Evolutionary conservation across 2,329 filamentous ascomycete genomes (phyloP), one percentile per base, ranked within the genome.

Genomic region (Ciborinia camelliae): DNA sequence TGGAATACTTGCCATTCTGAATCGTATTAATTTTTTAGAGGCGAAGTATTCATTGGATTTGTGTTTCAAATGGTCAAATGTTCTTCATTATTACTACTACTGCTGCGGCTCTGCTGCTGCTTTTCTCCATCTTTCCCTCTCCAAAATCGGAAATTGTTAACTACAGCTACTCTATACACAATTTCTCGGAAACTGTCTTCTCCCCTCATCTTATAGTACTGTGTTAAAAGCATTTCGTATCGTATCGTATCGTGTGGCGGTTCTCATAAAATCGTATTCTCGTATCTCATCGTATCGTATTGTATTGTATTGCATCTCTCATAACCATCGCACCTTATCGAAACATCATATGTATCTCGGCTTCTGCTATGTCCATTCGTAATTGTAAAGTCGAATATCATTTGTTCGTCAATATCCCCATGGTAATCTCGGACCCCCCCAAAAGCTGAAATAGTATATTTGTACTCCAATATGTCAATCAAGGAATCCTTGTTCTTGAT

Each of bases 241-340:
- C 14, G 23, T 51, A 37, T 20, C 15, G 15, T n/a, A 28, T 37
- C 30, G 18, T 60, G n/a, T 20, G 45, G 32, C 26, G 45, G 32
- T 28, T 39, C 18, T 61, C 45, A 51, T 61, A 15, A n/a, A 20
- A 39, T 61, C 23, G 15, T 52, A 47, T 39, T 54, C 10, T 62
- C 18, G 14, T 53, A 32, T 32, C 9, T 39, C 47, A 57, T 63
- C 41, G 51, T 57, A 50, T 63, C 41, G 15, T 47, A 32, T 39
- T 52, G 35, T 1, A 41, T 63, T 30, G 15, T 15, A 30, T 41
- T n/a, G 15, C 20, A 39, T 32, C 18, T 53, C 39, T 58, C 20
- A 35, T 58, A 35, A 47, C 3, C 15, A 32, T 28, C 6, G 35
- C 48, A 30, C 32, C 30, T 20, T 7, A 28, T 37, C 43, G 45